Percentiles rank a stretch among this genome's conserved stretches.
These are phyloP conservation scores for Jacaranda mimosifolia DNA, from an alignment of 257 asterid genomes.

Conservation along the genomic window DNA sequence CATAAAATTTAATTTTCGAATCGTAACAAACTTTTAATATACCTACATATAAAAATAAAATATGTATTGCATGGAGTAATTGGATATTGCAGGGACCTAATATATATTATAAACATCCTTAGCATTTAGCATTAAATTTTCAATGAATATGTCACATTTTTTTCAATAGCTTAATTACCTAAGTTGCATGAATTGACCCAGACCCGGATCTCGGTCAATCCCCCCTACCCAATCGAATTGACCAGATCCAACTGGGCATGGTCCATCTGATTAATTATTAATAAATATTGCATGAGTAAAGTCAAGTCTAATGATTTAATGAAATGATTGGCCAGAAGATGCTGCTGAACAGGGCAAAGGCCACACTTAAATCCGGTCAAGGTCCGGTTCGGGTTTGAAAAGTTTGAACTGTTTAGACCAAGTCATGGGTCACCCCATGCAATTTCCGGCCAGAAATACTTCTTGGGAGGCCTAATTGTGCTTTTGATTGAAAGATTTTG, in stretches of 20 bases:
- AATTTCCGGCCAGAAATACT: background rate
- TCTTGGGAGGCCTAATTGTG: background rate
- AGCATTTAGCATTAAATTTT: too few relatives aligned
- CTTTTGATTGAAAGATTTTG: background rate
- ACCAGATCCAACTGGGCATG: constrained; percentile 33
- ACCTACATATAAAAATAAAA: too few relatives aligned
- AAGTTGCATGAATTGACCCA: constrained; percentile 27
- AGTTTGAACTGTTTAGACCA: constrained; percentile 17
- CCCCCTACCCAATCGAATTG: constrained; percentile 21
- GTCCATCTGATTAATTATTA: background rate
- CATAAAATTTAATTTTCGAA: too few relatives aligned
- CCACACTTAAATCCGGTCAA: constrained; percentile 13
- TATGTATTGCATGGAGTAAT: too few relatives aligned
- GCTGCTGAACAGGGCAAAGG: background rate
- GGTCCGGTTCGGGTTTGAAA: constrained; percentile 32
- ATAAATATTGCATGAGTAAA: background rate
- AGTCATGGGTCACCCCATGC: constrained; percentile 20
- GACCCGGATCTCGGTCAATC: constrained; percentile 7
- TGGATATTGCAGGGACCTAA: too few relatives aligned
- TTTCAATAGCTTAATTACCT: background rate
- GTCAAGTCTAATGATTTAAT: background rate
- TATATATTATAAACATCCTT: too few relatives aligned
- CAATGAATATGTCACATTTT: background rate
- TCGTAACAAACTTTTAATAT: too few relatives aligned
- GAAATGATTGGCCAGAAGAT: too few relatives aligned